Evolutionary conservation across 129 eudicot species (phyloP), one percentile per base, ranked within the genome.

Genomic region (Oenanthe sinensis): DNA sequence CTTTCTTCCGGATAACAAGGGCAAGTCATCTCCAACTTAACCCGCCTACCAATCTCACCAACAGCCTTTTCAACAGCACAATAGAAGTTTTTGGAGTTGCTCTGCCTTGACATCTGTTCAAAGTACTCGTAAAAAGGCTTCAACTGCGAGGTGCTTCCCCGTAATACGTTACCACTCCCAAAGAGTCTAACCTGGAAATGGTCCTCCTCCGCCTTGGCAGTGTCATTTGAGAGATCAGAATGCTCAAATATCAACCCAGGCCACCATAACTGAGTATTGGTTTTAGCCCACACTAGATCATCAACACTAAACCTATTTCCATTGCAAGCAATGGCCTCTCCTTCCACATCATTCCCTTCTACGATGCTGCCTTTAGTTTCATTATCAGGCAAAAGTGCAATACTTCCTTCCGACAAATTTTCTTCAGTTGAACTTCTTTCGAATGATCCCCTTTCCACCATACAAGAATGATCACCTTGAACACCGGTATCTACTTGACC

Each of bases 201-300:
- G 19, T 46, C 84, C 77, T 36, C 43, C 24, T 58, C 73, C 12
- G 77, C 47, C 49, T 79, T 47, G 13, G 17, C 42, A 22, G 55
- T 39, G 68, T 77, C 84, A 22, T 40, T 80, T 30, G 71, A 19
- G 43, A 75, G 72, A 15, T 37, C 40, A 26, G 77, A 49, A 72
- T 83, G 84, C 78, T 81, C 80, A 24, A 63, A 46, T 71, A 85
- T 67, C 58, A 82, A 37, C 48, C 77, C 88, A 14, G 86, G 86
- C 85, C 85, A 82, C 88, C 86, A 85, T 3, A 20, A 39, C 75
- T 55, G 75, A 17, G 68, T 79, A 78, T 63, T 79, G 69, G 79
- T 77, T 77, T 85, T 85, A 44, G 49, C 80, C 88, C 88, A 85
- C 4, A 80, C 88, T 40, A 85, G 24, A 54, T 85, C 86, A 40